Evolutionary conservation across 1,139 yeast genomes (phyloP), one percentile per base, ranked within the genome.

Genomic region (Yamadazyma diddensiae): DNA sequence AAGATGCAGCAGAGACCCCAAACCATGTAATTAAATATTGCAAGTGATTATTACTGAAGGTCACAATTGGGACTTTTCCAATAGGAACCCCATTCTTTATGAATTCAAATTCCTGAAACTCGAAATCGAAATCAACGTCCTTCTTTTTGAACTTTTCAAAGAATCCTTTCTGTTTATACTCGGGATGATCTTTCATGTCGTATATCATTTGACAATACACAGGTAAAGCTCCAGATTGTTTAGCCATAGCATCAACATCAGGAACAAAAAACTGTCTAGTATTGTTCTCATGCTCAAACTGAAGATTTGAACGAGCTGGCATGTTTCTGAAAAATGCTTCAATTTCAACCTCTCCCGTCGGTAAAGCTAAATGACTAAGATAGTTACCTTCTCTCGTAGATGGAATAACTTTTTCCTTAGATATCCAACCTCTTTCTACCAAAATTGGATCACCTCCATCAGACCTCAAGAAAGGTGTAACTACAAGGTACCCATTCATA

Each of bases 21-120:
- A 86, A 92, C 99, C 99, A 92, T 0, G 99, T 92, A 15, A 87
- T 76, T 49, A 92, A 65, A 55, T 92, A 92, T 57, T 92, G 96
- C 57, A 90, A 64, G 55, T 92, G 99, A 52, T 90, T 88, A 57
- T 92, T 94, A 43, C 83, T 77, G 52, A 87, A 73, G 42, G 81
- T 88, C 19, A 92, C 78, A 49, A 77, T 77, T 10, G 97, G 94
- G 5, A 71, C 62, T 34, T 82, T 78, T 1, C 96, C 98, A 16
- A 94, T 58, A 3, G 99, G 99, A 4, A 90, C 94, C 30, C 98
- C 99, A 12, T 85, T 80, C 34, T 71, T 73, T 34, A 77, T 64
- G 44, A 83, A 79, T 49, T 69, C 73, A 39, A 66, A 60, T 42
- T 66, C 73, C 43, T 66, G 73, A 43, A 55, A 68, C 36, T 58